Conservation (phyloP, 2,329 filamentous ascomycete genomes). For the Corynespora cassiicola region DNA sequence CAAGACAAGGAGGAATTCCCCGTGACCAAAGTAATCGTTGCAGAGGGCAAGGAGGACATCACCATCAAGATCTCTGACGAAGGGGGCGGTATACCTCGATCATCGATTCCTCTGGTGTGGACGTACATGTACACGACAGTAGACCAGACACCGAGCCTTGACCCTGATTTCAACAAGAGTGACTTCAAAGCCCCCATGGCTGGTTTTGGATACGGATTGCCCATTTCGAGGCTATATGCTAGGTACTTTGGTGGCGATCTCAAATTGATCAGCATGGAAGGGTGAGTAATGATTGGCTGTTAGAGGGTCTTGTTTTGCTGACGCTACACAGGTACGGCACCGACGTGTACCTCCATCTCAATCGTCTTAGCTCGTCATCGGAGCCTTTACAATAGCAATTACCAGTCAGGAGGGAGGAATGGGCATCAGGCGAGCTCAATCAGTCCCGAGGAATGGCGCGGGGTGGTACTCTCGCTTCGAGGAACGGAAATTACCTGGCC, state of each 20-base stretch:
- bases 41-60: slow-evolving; percentile 97
- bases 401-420: slow-evolving; percentile 85
- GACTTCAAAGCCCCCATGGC: slow-evolving; percentile 99
- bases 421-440: slow-evolving; percentile 47
- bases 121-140: slow-evolving; percentile 99
- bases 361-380: slow-evolving; percentile 91
- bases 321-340: slow-evolving; percentile 79
- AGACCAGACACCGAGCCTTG: slow-evolving; percentile 90
- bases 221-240: slow-evolving; percentile 92
- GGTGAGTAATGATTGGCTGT: slow-evolving; percentile 63
- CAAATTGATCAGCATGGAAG: slow-evolving; percentile 99
- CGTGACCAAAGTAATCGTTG: slow-evolving; percentile 95
- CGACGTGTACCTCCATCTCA: slow-evolving; percentile 97
- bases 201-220: slow-evolving; percentile 96
- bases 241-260: slow-evolving; percentile 97
- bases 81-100: slow-evolving; percentile 92
- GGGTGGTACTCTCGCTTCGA: slow-evolving; percentile 18
- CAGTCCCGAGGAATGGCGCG: slow-evolving; percentile 68
- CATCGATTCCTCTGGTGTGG: slow-evolving; percentile 96
- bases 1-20: slow-evolving; percentile 96
- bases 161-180: slow-evolving; percentile 98
- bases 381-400: slow-evolving; percentile 93
- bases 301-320: slow-evolving; percentile 23
- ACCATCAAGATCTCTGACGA: slow-evolving; percentile 99
- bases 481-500: slow-evolving; percentile 48